These are phyloP conservation scores for Starmerella gropengiesseri DNA, from an alignment of 805 yeast species.

Conservation along the genomic window DNA sequence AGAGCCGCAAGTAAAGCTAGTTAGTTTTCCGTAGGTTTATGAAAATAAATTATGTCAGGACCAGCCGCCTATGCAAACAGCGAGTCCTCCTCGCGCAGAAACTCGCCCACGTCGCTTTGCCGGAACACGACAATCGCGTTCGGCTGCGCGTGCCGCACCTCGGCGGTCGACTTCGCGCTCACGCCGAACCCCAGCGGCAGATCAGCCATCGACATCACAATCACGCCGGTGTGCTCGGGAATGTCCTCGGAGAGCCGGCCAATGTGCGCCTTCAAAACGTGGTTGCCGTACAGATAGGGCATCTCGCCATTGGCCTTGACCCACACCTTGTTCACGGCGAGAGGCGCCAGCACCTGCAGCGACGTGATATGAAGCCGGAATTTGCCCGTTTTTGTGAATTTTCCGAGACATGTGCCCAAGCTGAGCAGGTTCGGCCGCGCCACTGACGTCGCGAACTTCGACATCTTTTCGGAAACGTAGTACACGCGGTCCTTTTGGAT, in stretches of 20 bases:
- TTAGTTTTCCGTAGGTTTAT: neutral
- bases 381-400: conserved; percentile 95
- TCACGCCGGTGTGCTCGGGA: conserved; percentile 95
- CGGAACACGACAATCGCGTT: conserved; percentile 91
- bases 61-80: conserved; percentile 52
- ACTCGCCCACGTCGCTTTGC: conserved; percentile 97
- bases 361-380: conserved; percentile 93
- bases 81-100: conserved; percentile 94
- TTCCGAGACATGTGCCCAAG: conserved; percentile 85
- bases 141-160: conserved; percentile 79
- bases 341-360: conserved; percentile 65
- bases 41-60: conserved; percentile 1
- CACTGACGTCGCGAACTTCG: conserved; percentile 80
- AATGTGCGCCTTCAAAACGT: conserved; percentile 88
- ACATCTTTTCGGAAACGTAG: conserved; percentile 67
- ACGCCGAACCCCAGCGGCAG: conserved; percentile 93
- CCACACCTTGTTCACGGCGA: conserved; percentile 92
- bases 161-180: conserved; percentile 80
- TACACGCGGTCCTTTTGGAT: conserved; percentile 94
- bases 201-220: conserved; percentile 84
- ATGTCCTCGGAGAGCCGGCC: conserved; percentile 96
- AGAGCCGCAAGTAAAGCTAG: conserved; percentile 16
- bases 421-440: conserved; percentile 87
- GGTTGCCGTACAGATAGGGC: conserved; percentile 96
- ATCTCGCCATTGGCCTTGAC: conserved; percentile 94